Evolutionary conservation across 495 filamentous ascomycete species (phyloP), one percentile per base, ranked within the genome.

Genomic region (Penicillium psychrofluorescens): DNA sequence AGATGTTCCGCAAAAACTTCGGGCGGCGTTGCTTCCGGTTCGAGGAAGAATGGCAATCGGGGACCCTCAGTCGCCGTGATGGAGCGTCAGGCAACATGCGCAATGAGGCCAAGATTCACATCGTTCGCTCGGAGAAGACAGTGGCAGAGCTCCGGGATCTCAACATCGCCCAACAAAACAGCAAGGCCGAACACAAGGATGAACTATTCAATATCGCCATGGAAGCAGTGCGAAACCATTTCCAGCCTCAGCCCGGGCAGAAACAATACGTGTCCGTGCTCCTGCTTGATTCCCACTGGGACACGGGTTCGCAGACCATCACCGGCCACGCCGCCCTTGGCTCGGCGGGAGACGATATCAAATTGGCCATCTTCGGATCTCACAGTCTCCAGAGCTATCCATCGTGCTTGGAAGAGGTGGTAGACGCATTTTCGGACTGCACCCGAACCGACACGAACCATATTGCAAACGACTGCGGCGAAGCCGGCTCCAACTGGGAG

Each of bases 31-130:
- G 80, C 36, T 95, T 95, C 58, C 74, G 90, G 35, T 87, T 91
- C 50, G 90, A 96, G 43, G 90, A 96, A 61, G 87, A 91, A 52
- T 96, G 90, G 90, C 85, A 88, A 44, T 78, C 79, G 0, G 88
- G 88, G 11, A 84, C 82, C 11, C 70, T 86, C 38, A 88, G 81
- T 34, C 74, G 75, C 47, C 78, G 84, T 29, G 90, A 95, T 63
- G 65, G 66, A 39, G 72, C 82, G 15, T 70, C 60, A 14, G 80
- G 78, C 4, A 76, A 79, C 29, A 85, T 91, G 81, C 82, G 90
- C 43, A 95, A 86, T 49, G 89, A 95, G 59, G 88, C 88, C 4
- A 89, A 87, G 50, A 72, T 96, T 29, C 90, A 95, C 57, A 65
- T 95, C 39, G 77, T 96, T 41, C 75, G 88, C 45, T 76, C 74